Conservation (phyloP, 75 land plant species). For the Pinus taeda region DNA sequence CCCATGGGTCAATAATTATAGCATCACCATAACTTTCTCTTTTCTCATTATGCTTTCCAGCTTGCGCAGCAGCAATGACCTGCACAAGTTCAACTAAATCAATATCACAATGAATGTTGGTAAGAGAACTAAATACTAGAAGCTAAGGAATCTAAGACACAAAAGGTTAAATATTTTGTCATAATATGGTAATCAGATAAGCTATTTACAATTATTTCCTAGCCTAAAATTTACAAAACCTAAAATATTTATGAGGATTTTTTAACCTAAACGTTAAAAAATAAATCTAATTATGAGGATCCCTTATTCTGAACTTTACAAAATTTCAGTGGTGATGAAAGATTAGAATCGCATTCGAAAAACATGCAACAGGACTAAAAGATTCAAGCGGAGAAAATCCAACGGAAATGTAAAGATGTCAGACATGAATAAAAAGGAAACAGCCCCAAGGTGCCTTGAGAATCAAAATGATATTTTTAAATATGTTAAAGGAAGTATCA, state of each 20-base stretch:
- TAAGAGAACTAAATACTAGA: constrained; percentile 1
- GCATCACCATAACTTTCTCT: constrained; percentile 97
- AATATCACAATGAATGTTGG: neutral
- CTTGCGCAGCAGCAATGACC: constrained; percentile 96
- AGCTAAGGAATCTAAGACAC: neutral
- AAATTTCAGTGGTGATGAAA: neutral
- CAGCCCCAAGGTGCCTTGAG: neutral
- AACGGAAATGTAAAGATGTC: neutral
- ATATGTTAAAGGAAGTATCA: neutral
- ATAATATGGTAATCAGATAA: neutral
- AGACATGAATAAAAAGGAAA: neutral
- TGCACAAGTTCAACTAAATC: constrained; percentile 17
- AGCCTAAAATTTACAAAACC: neutral
- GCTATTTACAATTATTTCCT: neutral
- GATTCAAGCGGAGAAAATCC: neutral
- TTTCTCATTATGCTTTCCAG: constrained; percentile 92
- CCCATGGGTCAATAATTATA: constrained; percentile 96
- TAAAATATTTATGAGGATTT: neutral
- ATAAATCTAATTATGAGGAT: too few species aligned
- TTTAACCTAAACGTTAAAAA: neutral
- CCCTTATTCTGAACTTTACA: neutral
- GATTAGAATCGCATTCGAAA: neutral
- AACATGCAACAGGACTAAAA: neutral
- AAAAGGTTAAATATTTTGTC: neutral
- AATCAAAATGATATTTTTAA: neutral